Evolutionary conservation across 768 basidiomycete genomes (phyloP).

Genomic region (Lepiota venenata): DNA sequence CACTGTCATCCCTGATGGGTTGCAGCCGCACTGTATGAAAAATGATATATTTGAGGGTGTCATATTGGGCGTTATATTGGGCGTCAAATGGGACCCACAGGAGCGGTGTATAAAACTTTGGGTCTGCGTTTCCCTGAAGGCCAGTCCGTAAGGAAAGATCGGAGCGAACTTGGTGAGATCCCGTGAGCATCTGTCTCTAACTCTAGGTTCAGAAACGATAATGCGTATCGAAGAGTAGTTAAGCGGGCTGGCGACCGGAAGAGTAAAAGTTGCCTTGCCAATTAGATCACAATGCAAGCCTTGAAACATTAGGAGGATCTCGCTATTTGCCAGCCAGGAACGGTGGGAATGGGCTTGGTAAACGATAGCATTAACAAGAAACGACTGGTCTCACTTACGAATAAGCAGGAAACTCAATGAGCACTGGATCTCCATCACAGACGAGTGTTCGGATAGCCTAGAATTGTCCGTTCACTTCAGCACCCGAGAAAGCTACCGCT

Average conservation of each 20-base stretch:
- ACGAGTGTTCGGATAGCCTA: slow-evolving; percentile 72
- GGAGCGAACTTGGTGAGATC: slow-evolving; percentile 55
- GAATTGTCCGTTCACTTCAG: background rate
- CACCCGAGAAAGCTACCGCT: background rate
- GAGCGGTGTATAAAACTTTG: slow-evolving; percentile 78
- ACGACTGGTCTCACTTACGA: slow-evolving; percentile 38
- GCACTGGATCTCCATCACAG: slow-evolving; percentile 77
- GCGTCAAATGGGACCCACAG: slow-evolving; percentile 36
- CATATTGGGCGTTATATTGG: background rate
- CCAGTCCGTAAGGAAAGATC: slow-evolving; percentile 70
- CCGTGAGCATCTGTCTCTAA: slow-evolving; percentile 76
- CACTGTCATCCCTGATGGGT: slow-evolving; percentile 82
- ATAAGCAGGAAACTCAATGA: slow-evolving; percentile 83
- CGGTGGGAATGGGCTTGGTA: slow-evolving; percentile 11
- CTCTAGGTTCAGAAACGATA: slow-evolving; percentile 32
- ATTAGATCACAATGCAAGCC: slow-evolving; percentile 55
- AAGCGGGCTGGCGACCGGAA: too few relatives aligned
- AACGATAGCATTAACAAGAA: background rate
- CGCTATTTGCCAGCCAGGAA: slow-evolving; percentile 32
- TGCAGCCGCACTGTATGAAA: slow-evolving; percentile 68
- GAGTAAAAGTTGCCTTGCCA: slow-evolving; percentile 32
- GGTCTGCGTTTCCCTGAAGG: slow-evolving; percentile 68
- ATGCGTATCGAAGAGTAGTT: background rate
- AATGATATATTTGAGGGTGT: background rate
- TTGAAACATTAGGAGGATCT: slow-evolving; percentile 62